Conservation (phyloP, 768 basidiomycete genomes). For the Pulveroboletus frians region DNA sequence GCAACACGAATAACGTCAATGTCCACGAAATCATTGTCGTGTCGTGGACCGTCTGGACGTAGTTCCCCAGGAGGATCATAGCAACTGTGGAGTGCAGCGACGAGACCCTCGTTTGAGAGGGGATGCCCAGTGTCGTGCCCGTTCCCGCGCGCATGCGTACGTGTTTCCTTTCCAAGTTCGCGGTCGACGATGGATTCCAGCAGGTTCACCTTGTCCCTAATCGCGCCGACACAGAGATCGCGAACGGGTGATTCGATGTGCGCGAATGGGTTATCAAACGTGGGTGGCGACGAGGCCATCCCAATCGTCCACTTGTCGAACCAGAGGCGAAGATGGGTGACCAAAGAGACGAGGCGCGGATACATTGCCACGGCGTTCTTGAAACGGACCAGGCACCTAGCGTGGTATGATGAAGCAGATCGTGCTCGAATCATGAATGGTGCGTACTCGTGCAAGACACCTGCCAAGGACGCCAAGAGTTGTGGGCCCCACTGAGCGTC, state of each 20-base stretch:
- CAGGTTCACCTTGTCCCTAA: conserved; percentile 30
- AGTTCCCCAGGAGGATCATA: conserved; percentile 56
- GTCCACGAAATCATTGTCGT: conserved; percentile 61
- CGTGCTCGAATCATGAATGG: conserved; percentile 7
- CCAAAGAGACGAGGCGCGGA: conserved; percentile 39
- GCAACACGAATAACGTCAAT: conserved; percentile 59
- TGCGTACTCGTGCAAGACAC: conserved; percentile 50
- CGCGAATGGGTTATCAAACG: conserved; percentile 44
- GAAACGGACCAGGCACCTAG: conserved; percentile 53
- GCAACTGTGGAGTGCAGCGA: conserved; percentile 34
- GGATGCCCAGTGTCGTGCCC: background rate
- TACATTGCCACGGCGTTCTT: conserved; percentile 47
- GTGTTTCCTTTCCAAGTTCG: conserved; percentile 38
- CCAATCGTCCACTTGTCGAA: conserved; percentile 43
- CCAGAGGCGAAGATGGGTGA: conserved; percentile 42
- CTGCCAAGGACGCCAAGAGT: conserved; percentile 42
- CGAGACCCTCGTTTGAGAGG: conserved; percentile 31
- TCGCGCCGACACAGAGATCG: conserved; percentile 30
- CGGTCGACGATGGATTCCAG: conserved; percentile 46
- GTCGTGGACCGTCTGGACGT: conserved; percentile 48
- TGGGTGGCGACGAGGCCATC: conserved; percentile 33
- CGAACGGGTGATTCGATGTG: conserved; percentile 26
- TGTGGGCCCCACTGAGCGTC: conserved; percentile 33
- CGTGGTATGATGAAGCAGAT: conserved; percentile 4
- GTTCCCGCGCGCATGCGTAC: conserved; percentile 11